Percentiles rank a stretch among this genome's conserved stretches.
Evolutionary conservation across 2,329 filamentous ascomycete genomes (phyloP).

Genomic region (Colletotrichum neosansevieriae): DNA sequence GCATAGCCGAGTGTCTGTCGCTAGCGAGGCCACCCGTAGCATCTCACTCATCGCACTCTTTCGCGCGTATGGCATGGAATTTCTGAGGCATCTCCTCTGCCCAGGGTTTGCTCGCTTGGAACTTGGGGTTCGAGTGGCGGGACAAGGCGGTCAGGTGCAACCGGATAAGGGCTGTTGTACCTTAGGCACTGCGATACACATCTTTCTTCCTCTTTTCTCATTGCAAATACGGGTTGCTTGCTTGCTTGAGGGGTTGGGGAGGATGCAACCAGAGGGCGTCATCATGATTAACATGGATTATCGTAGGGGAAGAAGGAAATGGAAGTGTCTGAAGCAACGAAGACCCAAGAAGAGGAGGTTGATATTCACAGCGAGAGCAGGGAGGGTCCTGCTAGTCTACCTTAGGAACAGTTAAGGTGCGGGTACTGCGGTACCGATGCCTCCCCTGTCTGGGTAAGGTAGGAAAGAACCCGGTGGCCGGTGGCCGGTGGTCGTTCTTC

Average conservation of each 20-base stretch:
- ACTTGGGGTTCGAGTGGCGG: constrained; percentile 18
- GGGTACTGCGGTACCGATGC: neutral
- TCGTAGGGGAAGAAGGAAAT: neutral
- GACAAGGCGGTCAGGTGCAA: constrained; percentile 26
- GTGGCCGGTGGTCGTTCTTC: neutral
- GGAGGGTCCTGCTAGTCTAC: constrained; percentile 26
- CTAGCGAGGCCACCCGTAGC: constrained; percentile 1
- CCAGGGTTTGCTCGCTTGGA: constrained; percentile 15
- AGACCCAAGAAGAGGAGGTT: constrained; percentile 2
- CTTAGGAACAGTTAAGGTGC: constrained; percentile 20
- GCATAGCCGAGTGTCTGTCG: constrained; percentile 20
- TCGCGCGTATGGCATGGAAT: neutral
- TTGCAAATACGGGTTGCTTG: neutral
- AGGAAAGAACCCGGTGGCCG: neutral
- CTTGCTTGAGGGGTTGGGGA: neutral
- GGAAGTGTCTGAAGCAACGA: neutral
- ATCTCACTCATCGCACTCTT: neutral
- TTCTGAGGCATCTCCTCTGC: neutral
- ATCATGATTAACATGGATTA: constrained; percentile 33
- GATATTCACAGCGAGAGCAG: neutral
- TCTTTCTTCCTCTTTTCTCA: neutral
- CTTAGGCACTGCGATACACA: constrained; percentile 45
- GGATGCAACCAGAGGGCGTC: constrained; percentile 14
- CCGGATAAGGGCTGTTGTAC: constrained; percentile 43
- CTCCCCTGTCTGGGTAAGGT: constrained; percentile 23